Conservation (phyloP, 192 early-diverging fungal genomes). For the Endogone sp. region DNA sequence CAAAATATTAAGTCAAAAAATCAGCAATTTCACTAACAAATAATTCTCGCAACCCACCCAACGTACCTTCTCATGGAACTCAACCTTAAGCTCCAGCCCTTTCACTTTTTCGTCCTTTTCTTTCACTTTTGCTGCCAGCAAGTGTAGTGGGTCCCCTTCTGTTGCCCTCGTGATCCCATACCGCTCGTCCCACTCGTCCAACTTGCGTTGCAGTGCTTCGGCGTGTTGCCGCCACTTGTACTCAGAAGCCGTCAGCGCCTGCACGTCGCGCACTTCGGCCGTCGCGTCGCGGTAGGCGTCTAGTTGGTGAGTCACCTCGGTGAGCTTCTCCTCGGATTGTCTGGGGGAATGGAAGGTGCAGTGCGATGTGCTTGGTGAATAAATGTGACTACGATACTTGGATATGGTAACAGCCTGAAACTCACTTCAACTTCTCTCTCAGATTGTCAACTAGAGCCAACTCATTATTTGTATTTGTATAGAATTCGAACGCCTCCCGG, state of each 20-base stretch:
- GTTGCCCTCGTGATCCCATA: conserved; percentile 17
- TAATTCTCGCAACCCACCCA: no score
- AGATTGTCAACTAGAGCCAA: conserved; percentile 43
- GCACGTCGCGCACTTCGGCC: conserved; percentile 8
- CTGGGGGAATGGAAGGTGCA: no score
- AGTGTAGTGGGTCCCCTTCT: conserved; percentile 25
- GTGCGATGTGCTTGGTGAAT: no score
- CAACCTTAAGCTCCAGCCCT: conserved; percentile 52
- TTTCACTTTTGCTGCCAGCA: conserved; percentile 21
- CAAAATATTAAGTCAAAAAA: no score
- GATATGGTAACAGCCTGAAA: no score
- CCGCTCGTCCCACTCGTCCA: conserved; percentile 22
- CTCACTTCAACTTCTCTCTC: conserved; percentile 36
- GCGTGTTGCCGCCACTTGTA: conserved; percentile 38
- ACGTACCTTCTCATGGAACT: conserved; percentile 30
- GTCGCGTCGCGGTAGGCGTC: conserved; percentile 17
- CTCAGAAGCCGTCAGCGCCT: conserved; percentile 20
- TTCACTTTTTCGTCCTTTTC: conserved; percentile 47
- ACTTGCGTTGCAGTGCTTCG: conserved; percentile 28
- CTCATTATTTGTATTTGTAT: conserved; percentile 34
- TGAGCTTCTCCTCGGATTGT: conserved; percentile 29
- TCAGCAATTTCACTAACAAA: no score
- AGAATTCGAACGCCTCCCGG: conserved; percentile 44
- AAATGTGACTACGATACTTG: no score
- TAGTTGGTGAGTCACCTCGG: conserved; percentile 7